Evolutionary conservation across 306 rosid species (phyloP).

Genomic region (Castanea crenata): DNA sequence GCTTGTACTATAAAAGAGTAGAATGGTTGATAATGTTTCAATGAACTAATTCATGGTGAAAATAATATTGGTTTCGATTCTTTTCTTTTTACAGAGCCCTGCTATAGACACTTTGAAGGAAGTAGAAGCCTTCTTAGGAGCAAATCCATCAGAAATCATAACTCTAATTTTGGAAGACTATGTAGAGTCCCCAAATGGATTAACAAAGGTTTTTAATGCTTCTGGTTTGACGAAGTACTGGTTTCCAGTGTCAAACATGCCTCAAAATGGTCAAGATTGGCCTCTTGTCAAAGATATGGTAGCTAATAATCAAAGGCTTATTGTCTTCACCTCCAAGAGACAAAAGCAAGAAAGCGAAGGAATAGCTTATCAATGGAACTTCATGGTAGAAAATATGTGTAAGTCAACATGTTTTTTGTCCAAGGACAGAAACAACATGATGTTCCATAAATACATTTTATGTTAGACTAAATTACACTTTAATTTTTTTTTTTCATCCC

Average conservation of each 20-base stretch:
- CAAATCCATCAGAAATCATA: constrained; percentile 39
- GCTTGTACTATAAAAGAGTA: too few species aligned
- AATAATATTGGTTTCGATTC: neutral
- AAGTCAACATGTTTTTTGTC: neutral
- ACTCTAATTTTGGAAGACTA: constrained; percentile 47
- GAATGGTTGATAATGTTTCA: too few species aligned
- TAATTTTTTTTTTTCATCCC: too few species aligned
- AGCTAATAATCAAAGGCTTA: constrained; percentile 30
- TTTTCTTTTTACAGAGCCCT: constrained; percentile 22
- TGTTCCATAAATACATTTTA: too few species aligned
- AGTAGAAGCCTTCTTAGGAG: constrained; percentile 27
- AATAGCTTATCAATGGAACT: constrained; percentile 48
- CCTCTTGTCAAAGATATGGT: constrained; percentile 38
- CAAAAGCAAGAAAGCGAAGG: constrained; percentile 38
- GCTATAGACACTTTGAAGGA: constrained; percentile 42
- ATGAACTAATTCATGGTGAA: too few species aligned
- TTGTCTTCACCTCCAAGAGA: constrained; percentile 37
- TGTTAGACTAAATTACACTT: neutral
- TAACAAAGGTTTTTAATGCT: constrained; percentile 21
- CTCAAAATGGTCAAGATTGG: constrained; percentile 42
- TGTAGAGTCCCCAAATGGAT: constrained; percentile 34
- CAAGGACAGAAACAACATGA: too few species aligned
- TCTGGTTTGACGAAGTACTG: constrained; percentile 42
- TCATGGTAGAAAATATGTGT: constrained; percentile 45
- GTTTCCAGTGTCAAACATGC: constrained; percentile 44